These are phyloP conservation scores for Verticillium klebahnii DNA, from an alignment of 2,329 filamentous ascomycete species.

Conservation along the genomic window DNA sequence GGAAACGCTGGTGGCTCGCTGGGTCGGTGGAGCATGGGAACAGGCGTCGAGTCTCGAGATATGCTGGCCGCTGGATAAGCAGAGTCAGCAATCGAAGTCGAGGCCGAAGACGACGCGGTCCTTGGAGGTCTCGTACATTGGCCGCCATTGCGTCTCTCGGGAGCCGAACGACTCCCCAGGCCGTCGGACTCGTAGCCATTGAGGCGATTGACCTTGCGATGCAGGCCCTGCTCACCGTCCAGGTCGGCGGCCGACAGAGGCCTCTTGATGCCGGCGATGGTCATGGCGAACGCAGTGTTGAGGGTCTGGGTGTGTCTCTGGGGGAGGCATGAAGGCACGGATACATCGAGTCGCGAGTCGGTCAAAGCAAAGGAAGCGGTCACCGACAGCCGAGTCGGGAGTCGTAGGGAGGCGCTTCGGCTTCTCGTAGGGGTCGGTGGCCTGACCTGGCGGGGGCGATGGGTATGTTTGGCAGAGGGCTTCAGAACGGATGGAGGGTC, in stretches of 20 bases:
- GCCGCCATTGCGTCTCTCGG: background rate
- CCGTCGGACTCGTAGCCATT: background rate
- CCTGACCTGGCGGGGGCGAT: background rate
- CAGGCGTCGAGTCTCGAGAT: background rate
- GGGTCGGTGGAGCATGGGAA: slow-evolving; percentile 4
- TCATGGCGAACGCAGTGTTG: slow-evolving; percentile 9
- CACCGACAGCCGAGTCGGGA: background rate
- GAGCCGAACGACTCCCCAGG: background rate
- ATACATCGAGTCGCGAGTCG: background rate
- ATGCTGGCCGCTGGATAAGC: background rate
- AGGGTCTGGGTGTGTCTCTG: background rate
- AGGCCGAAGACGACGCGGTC: background rate
- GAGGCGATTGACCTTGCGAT: slow-evolving; percentile 6
- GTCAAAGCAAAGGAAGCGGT: background rate
- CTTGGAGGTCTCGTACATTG: background rate
- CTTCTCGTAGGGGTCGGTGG: background rate
- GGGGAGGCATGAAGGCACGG: background rate
- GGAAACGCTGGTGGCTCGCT: slow-evolving; percentile 10
- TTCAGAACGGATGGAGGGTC: background rate
- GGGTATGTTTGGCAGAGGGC: background rate
- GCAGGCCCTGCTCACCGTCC: slow-evolving; percentile 13
- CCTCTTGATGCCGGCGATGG: slow-evolving; percentile 36
- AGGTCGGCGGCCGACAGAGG: slow-evolving; percentile 28
- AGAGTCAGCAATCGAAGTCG: background rate
- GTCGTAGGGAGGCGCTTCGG: background rate